A percentile compares a stretch with the other conserved stretches of the same genome.
Conservation (phyloP, 306 rosid species). For the Abrus pulchellus region DNA sequence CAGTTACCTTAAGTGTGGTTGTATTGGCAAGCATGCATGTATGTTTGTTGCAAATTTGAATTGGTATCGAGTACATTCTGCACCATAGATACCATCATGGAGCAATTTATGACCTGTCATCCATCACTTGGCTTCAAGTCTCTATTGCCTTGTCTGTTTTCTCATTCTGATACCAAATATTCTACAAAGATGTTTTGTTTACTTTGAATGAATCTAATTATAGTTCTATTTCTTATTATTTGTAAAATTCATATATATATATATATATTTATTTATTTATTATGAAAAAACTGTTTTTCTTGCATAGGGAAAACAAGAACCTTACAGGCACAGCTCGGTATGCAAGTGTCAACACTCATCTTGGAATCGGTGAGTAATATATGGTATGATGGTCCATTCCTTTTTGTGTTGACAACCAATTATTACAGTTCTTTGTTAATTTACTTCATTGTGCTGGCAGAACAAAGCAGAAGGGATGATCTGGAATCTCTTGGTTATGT, state of each 20-base stretch:
- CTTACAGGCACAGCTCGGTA: conserved; percentile 99
- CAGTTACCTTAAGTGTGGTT: neutral
- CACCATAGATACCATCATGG: neutral
- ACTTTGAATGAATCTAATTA: neutral
- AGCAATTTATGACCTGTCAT: conserved; percentile 8
- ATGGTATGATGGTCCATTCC: conserved; percentile 41
- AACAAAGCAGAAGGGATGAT: conserved; percentile 99
- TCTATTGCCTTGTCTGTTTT: conserved; percentile 17
- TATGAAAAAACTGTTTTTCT: conserved; percentile 28
- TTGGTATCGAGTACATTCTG: conserved; percentile 7
- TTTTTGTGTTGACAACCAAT: conserved; percentile 38
- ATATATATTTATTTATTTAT: neutral
- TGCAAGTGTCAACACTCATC: conserved; percentile 99
- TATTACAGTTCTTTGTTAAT: conserved; percentile 35
- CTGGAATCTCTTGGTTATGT: conserved; percentile 99
- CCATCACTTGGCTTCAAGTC: conserved; percentile 4
- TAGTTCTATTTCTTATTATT: conserved; percentile 21
- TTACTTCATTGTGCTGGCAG: conserved; percentile 63
- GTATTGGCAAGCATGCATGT: conserved; percentile 6
- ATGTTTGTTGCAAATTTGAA: conserved; percentile 17
- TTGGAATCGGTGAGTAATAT: conserved; percentile 91
- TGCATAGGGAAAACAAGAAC: conserved; percentile 94
- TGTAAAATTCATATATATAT: neutral
- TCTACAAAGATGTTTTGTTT: neutral
- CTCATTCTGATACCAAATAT: conserved; percentile 4